Evolutionary conservation across 257 asterid species (phyloP), one percentile per base, ranked within the genome.

Genomic region (Petunia axillaris): DNA sequence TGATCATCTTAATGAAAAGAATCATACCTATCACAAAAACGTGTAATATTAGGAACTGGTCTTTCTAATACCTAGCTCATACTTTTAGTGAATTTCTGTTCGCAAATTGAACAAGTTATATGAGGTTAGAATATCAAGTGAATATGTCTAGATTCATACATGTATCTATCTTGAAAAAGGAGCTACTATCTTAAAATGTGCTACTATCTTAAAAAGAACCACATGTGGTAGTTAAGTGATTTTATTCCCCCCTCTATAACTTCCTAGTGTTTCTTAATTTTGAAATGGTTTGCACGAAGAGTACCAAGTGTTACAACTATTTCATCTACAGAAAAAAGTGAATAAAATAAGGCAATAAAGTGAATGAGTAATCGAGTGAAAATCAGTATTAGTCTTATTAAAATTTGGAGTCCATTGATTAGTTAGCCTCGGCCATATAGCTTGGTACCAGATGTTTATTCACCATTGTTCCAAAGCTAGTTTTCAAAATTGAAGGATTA

Each of bases 231-330:
- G 15, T 25, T 67, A 40, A 43, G 25, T 67, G 75, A n/a, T 67
- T 67, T 67, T 67, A 1, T 41, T 43, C 54, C 13, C 50, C 50
- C 54, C 75, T 41, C 55, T 40, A 67, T 41, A 67, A 36, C 75
- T 67, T 6, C 75, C 55, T 41, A n/a, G 75, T 67, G 55, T 67
- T 67, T 67, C 75, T 67, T 43, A 54, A 67, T 37, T 67, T 41
- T 67, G 75, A 67, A 25, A 1, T 43, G 75, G 39, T 67, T 50
- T 6, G 75, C 54, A 67, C 43, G 75, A 66, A 2, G 5, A 5
- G 36, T 41, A 66, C 37, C 74, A 66, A 66, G 9, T 66, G 53
- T 52, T 15, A 41, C 7, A 41, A 66, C 75, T 37, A 41, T 66
- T 66, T 15, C 7, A 5, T 66, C 53, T 66, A 41, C 53, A 66